These are phyloP conservation scores for Crucihimalaya himalaica DNA, from an alignment of 345 rosid species.

Conservation along the genomic window DNA sequence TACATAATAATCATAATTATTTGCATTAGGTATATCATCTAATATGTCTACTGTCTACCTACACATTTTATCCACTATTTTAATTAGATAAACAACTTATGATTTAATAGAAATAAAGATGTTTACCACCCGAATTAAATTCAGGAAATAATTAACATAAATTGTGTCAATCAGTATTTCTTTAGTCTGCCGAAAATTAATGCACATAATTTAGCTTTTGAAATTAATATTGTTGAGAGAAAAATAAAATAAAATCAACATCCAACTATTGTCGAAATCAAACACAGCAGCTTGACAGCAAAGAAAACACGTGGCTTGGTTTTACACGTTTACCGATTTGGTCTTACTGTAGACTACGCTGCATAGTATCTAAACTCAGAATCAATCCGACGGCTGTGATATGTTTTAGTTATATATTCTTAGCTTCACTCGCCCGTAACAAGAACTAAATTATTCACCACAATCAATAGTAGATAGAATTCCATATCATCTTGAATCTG, in stretches of 20 bases:
- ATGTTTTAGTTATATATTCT: slow-evolving; percentile 17
- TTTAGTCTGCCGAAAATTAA: not conserved
- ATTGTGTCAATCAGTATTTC: slow-evolving; percentile 8
- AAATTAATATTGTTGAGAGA: not conserved
- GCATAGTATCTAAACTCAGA: slow-evolving; percentile 12
- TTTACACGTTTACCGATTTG: slow-evolving; percentile 30
- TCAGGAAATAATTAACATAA: not conserved
- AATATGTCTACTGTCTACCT: slow-evolving; percentile 36
- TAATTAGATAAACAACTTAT: not conserved
- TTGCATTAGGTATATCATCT: slow-evolving; percentile 34
- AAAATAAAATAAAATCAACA: slow-evolving; percentile 29
- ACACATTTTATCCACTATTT: slow-evolving; percentile 19
- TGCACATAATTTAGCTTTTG: not conserved
- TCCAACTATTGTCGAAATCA: slow-evolving; percentile 43
- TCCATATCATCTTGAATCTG: slow-evolving; percentile 29
- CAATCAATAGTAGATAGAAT: slow-evolving; percentile 25
- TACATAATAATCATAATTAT: slow-evolving; percentile 35
- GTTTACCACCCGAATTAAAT: slow-evolving; percentile 27
- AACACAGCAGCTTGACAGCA: slow-evolving; percentile 39
- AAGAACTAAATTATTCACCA: not conserved
- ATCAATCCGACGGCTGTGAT: slow-evolving; percentile 33
- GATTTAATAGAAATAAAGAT: slow-evolving; percentile 7
- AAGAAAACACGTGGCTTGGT: slow-evolving; percentile 33
- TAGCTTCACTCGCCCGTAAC: slow-evolving; percentile 37
- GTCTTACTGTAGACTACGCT: slow-evolving; percentile 28